Base-by-base conservation (phyloP, 1,284 basidiomycete species). In the Rhodofomes roseus region DNA sequence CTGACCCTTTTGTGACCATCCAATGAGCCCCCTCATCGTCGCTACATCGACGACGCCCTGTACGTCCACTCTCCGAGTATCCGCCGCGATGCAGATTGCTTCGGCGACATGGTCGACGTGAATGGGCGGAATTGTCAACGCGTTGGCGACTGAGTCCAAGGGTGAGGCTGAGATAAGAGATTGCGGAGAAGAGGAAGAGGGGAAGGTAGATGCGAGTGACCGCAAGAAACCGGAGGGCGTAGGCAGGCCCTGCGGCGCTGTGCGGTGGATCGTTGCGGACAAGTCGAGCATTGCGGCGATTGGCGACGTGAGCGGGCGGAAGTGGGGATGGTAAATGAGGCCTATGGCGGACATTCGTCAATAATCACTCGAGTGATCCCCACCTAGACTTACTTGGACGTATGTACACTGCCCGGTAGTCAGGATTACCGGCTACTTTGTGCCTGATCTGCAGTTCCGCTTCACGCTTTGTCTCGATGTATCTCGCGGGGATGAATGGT, bases 81-180 rank as follows among this genome's bases (percentile, higher is more conserved):
- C 73, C 39, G 63, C 72, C 60, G 80, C 77, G n/a, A 78, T 74
- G 63, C 87, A 87, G 9, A 95, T 84, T 0, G 95, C 94, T 66
- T 90, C 86, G 1, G 91, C 96, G 40, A 99, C 94, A 61, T 96
- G 95, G 68, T 99, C 96, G 27, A 98, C 93, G 70, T 99, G 96
- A 52, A 99, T 86, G 0, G 97, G 95, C 27, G 90, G 93, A 56
- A 90, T 89, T 12, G 83, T 84, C 60, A 96, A 73, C 23, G 90
- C 86, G 58, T 90, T 87, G 4, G 92, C 86, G 34, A 98, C 76
- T 1, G 92, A 87, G 39, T 87, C 80, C 31, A 87, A 73, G 11
- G 82, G 70, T 25, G 86, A 84, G 37, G 75, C 67, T 56, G 66
- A 57, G n/a, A 71, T 66, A 20, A 69, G 72, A 54, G 68, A 65